A percentile compares a stretch with the other conserved stretches of the same genome.
phyloP scores from a whole-genome alignment of 495 filamentous ascomycete genomes.

The Opeltia flavorubescens region DNA sequence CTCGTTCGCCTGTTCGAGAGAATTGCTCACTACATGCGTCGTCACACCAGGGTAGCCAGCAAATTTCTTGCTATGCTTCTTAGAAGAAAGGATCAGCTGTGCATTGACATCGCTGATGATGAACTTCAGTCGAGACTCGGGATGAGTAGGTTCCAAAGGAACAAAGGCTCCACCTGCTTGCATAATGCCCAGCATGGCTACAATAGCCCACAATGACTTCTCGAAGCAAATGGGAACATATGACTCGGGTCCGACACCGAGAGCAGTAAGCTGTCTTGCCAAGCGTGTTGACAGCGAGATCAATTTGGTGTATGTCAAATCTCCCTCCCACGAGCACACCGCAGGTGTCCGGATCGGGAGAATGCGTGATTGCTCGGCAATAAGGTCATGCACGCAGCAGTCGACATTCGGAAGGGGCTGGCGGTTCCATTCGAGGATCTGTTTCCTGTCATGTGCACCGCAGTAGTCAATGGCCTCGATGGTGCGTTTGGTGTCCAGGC shows the following conservation, averaged over 20 bases:
- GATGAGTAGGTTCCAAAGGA: slow-evolving; percentile 28
- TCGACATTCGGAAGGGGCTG: slow-evolving; percentile 19
- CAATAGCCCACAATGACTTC: slow-evolving; percentile 18
- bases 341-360: slow-evolving; percentile 7
- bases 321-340: slow-evolving; percentile 13
- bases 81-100: slow-evolving; percentile 8
- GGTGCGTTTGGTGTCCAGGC: slow-evolving; percentile 3
- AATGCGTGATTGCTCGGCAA: slow-evolving; percentile 18
- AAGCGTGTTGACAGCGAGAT: slow-evolving; percentile 17
- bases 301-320: slow-evolving; percentile 11
- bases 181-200: slow-evolving; percentile 17
- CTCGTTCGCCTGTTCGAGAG: background rate
- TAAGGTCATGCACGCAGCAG: slow-evolving; percentile 22
- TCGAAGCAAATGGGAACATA: slow-evolving; percentile 21
- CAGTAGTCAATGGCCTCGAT: slow-evolving; percentile 25
- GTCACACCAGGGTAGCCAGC: background rate
- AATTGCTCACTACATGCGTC: slow-evolving; percentile 4
- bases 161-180: slow-evolving; percentile 26
- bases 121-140: slow-evolving; percentile 14
- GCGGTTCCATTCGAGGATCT: slow-evolving; percentile 27
- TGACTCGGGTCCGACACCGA: slow-evolving; percentile 13
- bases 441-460: slow-evolving; percentile 18
- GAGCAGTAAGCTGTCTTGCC: slow-evolving; percentile 3
- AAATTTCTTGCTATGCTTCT: slow-evolving; percentile 7
- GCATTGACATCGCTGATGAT: slow-evolving; percentile 15